Evolutionary conservation across 2,329 filamentous ascomycete species (phyloP), one percentile per base, ranked within the genome.

Genomic region (Stagonosporopsis chrysanthemi): DNA sequence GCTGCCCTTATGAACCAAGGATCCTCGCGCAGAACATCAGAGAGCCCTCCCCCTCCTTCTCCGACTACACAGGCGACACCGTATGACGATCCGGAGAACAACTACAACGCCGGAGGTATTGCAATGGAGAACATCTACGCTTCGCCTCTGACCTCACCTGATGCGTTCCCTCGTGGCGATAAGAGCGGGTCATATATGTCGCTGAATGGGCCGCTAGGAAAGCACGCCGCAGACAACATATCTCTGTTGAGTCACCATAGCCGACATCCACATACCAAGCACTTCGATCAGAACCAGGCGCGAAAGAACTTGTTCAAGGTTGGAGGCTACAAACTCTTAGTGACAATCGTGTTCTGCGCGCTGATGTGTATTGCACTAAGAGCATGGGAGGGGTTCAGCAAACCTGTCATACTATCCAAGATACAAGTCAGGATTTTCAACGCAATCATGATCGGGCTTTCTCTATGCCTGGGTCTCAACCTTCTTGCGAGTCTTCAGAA

Each of bases 381-480:
- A 55, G 57, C 65, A 0, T 76, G 72, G 60, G 66, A 75, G 62
- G 73, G 72, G 1, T 73, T 70, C 42, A 43, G 39, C 7, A 38
- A 43, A 5, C 67, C 61, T 0, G 43, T 65, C 5, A 63, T 75
- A 6, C 60, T 76, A 15, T 67, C 62, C 31, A 74, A 69, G 26
- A 62, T 39, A 0, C 63, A 72, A 17, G 63, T 73, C 9, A 62
- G 69, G 43, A 42, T 71, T 19, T 76, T 76, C 68, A 75, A 75
- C 52, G 63, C 72, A 3, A 44, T 76, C 17, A 71, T 72, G 53
- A 62, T 75, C 6, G 73, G 69, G 1, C 55, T 76, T 1, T 75
- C 73, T 6, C 62, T 76, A 0, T 73, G 69, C 23, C 62, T 76
- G 11, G 73, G 73, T 63, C 56, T 76, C 29, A 75, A 76, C 38